Evolutionary conservation across 345 rosid species (phyloP).

Genomic region (Pistacia atlantica): DNA sequence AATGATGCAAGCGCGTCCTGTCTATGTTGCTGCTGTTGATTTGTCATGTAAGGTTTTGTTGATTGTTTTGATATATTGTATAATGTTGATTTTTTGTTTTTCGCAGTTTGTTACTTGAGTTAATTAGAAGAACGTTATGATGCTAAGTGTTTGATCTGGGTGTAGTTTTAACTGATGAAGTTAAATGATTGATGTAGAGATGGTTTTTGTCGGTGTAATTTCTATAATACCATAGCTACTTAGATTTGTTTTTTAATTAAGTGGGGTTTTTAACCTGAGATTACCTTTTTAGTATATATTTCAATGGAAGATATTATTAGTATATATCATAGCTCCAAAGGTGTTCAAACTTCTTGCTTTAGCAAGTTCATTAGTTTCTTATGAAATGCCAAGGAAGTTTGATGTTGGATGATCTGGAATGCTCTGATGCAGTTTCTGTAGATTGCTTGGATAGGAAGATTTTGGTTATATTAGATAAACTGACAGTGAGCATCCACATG

Average conservation of each 20-base stretch:
- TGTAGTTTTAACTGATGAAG: neutral
- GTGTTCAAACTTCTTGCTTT: neutral
- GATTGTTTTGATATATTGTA: neutral
- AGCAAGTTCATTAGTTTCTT: neutral
- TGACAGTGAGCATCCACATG: neutral
- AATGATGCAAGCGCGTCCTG: slow-evolving; percentile 75
- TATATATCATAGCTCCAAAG: neutral
- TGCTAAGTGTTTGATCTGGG: neutral
- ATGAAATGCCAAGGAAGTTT: no score
- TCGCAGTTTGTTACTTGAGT: neutral
- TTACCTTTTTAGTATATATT: neutral
- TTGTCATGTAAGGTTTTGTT: slow-evolving; percentile 67
- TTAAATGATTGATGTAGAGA: neutral
- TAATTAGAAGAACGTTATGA: slow-evolving; percentile 1
- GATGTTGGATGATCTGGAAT: neutral
- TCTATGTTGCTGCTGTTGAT: slow-evolving; percentile 96
- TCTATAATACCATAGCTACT: neutral
- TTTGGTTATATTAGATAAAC: no score
- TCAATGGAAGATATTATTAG: neutral
- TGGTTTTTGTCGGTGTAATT: neutral
- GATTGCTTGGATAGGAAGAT: neutral
- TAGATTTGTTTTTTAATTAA: neutral
- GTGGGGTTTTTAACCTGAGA: neutral
- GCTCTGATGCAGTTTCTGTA: neutral
- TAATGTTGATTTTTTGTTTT: neutral